Base-by-base conservation (phyloP, 768 basidiomycete species). In the Lentinula sp. region DNA sequence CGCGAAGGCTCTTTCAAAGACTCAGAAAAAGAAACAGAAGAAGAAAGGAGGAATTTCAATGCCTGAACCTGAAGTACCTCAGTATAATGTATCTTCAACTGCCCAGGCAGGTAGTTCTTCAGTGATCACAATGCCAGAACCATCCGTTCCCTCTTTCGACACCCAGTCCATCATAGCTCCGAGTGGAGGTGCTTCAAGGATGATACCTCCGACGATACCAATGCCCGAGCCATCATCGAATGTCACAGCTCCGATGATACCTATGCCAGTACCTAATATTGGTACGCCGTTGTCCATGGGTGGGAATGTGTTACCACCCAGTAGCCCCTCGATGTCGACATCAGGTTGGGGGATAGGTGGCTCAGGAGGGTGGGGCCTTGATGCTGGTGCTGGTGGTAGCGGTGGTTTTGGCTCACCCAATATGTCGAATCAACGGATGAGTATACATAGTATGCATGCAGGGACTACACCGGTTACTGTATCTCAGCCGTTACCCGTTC, bases 401-500 rank as follows among this genome's bases (percentile, higher is more conserved):
- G 35, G 28, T 13, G 55, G 55, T 39, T 15, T 21, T 18, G 18
- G 18, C 13, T 42, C 34, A 16, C 34, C 40, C 40, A 42, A 31
- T 21, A 28, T 39, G 37, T 39, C 40, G 3, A 39, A 35, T 18
- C 34, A 39, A 16, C 23, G 58, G 50, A 9, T 45, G 32, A 59
- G 58, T 51, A 10, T 59, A 11, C 58, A 59, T 32, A 59, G 58
- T 51, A 10, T 59, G 9, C 58, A 59, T 32, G 59, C 59, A 6
- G 59, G 59, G 10, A 60, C 39, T 31, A 60, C 59, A 28, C 59
- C 59, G 7, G 18, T 52, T 4, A 28, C 50, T 16, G 28, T 40
- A 10, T 18, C 39, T 51, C 34, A 60, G 39, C 59, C 59, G 9
- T 49, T 60, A 28, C 59, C 59, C 4, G 59, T 60, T 40, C 57